Conservation (phyloP, 257 asterid genomes). For the Solanum bukasovii region DNA sequence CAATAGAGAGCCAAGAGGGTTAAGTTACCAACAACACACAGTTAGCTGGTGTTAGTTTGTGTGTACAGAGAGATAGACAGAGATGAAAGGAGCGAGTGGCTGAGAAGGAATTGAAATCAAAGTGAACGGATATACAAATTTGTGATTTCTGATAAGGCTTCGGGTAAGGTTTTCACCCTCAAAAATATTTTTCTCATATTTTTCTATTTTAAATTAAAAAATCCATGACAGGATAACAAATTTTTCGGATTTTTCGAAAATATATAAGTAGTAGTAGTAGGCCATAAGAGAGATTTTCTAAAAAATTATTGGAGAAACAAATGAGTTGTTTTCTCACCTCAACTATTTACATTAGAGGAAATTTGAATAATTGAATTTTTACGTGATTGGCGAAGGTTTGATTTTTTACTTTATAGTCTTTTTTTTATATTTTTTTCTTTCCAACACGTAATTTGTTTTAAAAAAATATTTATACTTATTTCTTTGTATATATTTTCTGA, state of each 20-base stretch:
- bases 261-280: not conserved
- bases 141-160: constrained; percentile 3
- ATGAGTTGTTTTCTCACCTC: not conserved
- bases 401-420: too few relatives aligned
- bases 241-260: not conserved
- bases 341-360: not conserved
- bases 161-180: constrained; percentile 1
- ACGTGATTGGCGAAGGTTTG: too few relatives aligned
- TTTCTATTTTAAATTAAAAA: not conserved
- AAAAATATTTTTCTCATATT: not conserved
- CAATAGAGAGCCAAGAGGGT: not conserved
- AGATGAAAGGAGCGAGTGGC: not conserved
- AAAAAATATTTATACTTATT: too few relatives aligned
- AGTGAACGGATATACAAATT: constrained; percentile 1
- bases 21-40: not conserved
- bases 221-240: not conserved
- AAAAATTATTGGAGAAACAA: not conserved
- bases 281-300: not conserved
- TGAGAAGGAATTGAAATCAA: constrained; percentile 7
- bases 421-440: too few relatives aligned
- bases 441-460: too few relatives aligned
- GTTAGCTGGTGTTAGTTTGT: not conserved
- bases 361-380: too few relatives aligned
- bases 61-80: not conserved
- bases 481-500: not conserved